A percentile compares a stretch with the other conserved stretches of the same genome.
These are phyloP conservation scores for Colletotrichum coccodes DNA, from an alignment of 2,329 filamentous ascomycete species.

Conservation along the genomic window DNA sequence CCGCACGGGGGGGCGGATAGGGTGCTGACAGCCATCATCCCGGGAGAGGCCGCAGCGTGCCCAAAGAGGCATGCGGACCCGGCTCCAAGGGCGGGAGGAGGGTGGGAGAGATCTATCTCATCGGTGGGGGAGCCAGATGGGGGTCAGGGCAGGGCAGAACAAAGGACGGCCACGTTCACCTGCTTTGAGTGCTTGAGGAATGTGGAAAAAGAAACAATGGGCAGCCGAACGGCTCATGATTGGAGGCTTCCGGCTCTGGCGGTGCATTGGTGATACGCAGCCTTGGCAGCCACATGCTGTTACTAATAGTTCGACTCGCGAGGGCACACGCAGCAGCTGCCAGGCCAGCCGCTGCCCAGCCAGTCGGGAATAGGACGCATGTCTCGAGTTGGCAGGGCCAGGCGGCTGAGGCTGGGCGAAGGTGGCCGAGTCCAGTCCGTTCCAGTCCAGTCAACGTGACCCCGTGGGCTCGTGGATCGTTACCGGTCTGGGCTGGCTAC, in stretches of 20 bases:
- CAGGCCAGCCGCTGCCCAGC: background rate
- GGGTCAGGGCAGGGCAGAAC: background rate
- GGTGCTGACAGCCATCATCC: conserved; percentile 31
- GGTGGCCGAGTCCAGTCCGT: background rate
- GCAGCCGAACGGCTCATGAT: background rate
- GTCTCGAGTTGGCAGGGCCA: conserved; percentile 27
- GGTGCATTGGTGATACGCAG: background rate
- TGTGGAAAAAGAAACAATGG: conserved; percentile 18
- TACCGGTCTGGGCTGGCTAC: conserved; percentile 6
- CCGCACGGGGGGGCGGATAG: conserved; percentile 12
- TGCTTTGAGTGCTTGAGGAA: conserved; percentile 15
- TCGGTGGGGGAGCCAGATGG: background rate
- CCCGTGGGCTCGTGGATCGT: conserved; percentile 24
- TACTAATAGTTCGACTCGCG: background rate
- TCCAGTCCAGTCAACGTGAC: conserved; percentile 22
- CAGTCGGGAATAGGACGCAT: conserved; percentile 8
- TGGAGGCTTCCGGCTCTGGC: background rate
- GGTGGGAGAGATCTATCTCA: background rate
- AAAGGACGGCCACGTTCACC: background rate
- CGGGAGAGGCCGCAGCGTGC: conserved; percentile 12
- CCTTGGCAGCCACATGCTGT: conserved; percentile 11
- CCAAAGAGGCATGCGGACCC: conserved; percentile 28
- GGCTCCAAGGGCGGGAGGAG: conserved; percentile 3
- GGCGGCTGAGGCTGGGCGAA: background rate
- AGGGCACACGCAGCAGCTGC: background rate